Percentiles rank a stretch among this genome's conserved stretches.
Conservation (phyloP, 345 rosid genomes). For the Euphorbia tirucalli region DNA sequence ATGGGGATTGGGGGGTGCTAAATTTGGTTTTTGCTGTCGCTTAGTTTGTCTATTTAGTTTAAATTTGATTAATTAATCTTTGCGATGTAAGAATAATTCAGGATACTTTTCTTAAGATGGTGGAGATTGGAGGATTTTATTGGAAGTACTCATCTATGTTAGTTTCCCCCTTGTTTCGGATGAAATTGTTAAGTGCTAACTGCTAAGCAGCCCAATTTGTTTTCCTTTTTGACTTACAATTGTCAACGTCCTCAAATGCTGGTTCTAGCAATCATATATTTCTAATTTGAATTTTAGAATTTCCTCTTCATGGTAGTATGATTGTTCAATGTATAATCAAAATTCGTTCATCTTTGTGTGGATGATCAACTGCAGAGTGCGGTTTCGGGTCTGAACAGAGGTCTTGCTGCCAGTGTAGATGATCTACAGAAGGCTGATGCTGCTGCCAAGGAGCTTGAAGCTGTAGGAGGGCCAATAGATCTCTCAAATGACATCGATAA, state of each 20-base stretch:
- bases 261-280: neutral
- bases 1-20: too few species aligned
- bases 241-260: too few species aligned
- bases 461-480: slow-evolving; percentile 65
- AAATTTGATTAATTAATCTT: neutral
- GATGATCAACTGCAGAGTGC: slow-evolving; percentile 48
- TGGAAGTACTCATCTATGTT: neutral
- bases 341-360: neutral
- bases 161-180: neutral
- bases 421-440: slow-evolving; percentile 63
- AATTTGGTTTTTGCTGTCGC: neutral
- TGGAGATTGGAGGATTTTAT: too few species aligned
- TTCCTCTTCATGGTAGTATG: neutral
- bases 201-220: neutral
- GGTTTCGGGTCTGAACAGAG: slow-evolving; percentile 86
- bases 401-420: slow-evolving; percentile 67
- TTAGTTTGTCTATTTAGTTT: neutral
- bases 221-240: neutral
- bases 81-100: neutral
- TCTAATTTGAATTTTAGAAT: neutral
- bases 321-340: neutral
- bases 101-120: neutral
- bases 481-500: slow-evolving; percentile 49
- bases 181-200: neutral
- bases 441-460: slow-evolving; percentile 78